Percentiles rank a stretch among this genome's conserved stretches.
Evolutionary conservation across 805 yeast species (phyloP).

Genomic region (Saccharomycopsis olivae): DNA sequence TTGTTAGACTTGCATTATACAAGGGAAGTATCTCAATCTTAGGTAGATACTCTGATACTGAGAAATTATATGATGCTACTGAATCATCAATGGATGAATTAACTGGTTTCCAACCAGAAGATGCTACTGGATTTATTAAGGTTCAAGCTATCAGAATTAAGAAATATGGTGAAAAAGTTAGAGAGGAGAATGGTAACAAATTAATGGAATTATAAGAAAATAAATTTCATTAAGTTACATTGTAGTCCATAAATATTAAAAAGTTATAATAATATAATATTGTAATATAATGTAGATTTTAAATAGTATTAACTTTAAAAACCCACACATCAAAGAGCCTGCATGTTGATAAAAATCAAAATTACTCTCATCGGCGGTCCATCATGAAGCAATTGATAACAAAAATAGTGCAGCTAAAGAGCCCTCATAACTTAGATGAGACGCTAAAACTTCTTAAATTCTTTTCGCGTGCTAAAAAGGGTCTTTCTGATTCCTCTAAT

Average conservation of each 20-base stretch:
- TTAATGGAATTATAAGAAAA: constrained; percentile 9
- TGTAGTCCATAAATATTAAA: too few species aligned
- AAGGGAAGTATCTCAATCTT: constrained; percentile 78
- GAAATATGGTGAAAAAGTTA: constrained; percentile 94
- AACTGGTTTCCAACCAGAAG: constrained; percentile 95
- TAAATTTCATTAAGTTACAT: too few species aligned
- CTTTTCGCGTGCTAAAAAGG: background rate
- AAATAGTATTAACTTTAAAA: too few species aligned
- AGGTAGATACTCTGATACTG: constrained; percentile 94
- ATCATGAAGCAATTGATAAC: constrained; percentile 15
- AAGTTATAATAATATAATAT: too few species aligned
- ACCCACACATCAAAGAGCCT: too few species aligned
- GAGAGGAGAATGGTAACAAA: constrained; percentile 32
- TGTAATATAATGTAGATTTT: too few species aligned
- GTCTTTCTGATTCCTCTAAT: constrained; percentile 6
- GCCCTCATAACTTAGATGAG: background rate
- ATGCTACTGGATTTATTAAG: constrained; percentile 94
- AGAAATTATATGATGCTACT: constrained; percentile 93
- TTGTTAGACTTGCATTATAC: constrained; percentile 86
- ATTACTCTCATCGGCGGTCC: too few species aligned
- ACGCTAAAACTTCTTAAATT: constrained; percentile 1
- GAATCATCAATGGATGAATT: constrained; percentile 99
- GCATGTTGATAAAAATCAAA: too few species aligned
- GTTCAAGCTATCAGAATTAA: constrained; percentile 97
- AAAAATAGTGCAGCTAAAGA: constrained; percentile 9